These are phyloP conservation scores for Phytophthora multivora DNA, from an alignment of 352 stramenopile genomes.

Conservation along the genomic window DNA sequence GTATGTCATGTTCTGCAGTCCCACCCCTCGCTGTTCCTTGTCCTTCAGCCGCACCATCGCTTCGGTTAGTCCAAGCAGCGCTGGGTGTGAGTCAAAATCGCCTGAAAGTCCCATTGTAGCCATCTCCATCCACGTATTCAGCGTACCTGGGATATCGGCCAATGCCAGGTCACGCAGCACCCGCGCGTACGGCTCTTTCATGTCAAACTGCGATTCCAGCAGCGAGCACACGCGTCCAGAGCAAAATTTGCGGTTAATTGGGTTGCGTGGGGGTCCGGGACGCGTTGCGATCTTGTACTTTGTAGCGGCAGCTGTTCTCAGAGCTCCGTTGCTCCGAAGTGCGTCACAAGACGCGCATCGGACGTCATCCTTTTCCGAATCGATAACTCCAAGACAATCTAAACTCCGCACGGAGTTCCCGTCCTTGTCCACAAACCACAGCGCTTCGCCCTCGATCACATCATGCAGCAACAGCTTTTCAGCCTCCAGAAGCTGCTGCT, in stretches of 20 bases:
- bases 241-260: constrained; percentile 65
- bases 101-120: constrained; percentile 70
- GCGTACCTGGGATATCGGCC: constrained; percentile 43
- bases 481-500: constrained; percentile 46
- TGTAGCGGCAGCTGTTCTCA: constrained; percentile 47
- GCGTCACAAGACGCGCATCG: constrained; percentile 52
- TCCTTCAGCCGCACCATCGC: constrained; percentile 77
- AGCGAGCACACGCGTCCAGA: constrained; percentile 54
- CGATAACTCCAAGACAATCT: constrained; percentile 60
- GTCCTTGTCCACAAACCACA: constrained; percentile 87
- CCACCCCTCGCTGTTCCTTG: constrained; percentile 76
- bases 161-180: constrained; percentile 65
- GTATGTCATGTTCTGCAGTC: constrained; percentile 84
- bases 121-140: constrained; percentile 72
- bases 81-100: constrained; percentile 64
- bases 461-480: constrained; percentile 77
- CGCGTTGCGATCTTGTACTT: constrained; percentile 45
- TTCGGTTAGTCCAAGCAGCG: constrained; percentile 67
- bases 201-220: constrained; percentile 62
- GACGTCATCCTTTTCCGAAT: constrained; percentile 40
- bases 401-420: constrained; percentile 70
- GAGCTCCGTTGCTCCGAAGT: constrained; percentile 55
- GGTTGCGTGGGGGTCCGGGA: constrained; percentile 40
- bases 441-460: constrained; percentile 66
- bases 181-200: constrained; percentile 53